Evolutionary conservation across 805 yeast genomes (phyloP), one percentile per base, ranked within the genome.

Genomic region (Pichia heedii): DNA sequence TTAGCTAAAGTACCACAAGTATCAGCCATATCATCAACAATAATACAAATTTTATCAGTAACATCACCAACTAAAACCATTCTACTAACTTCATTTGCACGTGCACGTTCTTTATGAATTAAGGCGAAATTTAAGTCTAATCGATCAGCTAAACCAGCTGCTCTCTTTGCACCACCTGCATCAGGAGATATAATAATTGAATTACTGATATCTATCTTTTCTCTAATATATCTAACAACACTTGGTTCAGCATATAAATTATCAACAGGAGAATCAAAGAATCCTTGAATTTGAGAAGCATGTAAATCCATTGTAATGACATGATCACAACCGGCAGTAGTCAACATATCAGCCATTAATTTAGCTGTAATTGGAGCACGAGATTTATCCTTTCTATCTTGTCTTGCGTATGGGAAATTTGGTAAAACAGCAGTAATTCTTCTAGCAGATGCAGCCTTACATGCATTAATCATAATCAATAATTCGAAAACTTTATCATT

Each of bases 21-120:
- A 60, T 84, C 94, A 37, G 93, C 93, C 88, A 84, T 84, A 62
- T 84, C 94, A 65, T 84, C 94, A 37, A 84, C 85, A 53, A 84
- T 76, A 43, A 84, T 69, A 67, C 93, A 84, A 40, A 78, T 70
- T 62, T 84, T 84, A 47, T 76, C 81, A 3, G 79, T 66, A 32
- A 84, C 94, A 65, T 84, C 93, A 57, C 94, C 94, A 40, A 84
- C 94, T 41, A 84, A 69, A 20, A 83, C 89, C 94, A 84, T 84
- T 58, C 83, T 71, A 35, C 85, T 77, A 33, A 84, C 89, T 59
- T 84, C 93, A 58, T 84, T 84, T 24, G 93, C 93, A 50, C 81
- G 72, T 21, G 83, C 85, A 61, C 94, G 72, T 64, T 84, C 94
- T 61, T 84, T 84, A 63, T 84, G 93, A 53, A 84, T 84, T 63